Base-by-base conservation (phyloP, 805 yeast species). In the Metschnikowia cerradonensis region DNA sequence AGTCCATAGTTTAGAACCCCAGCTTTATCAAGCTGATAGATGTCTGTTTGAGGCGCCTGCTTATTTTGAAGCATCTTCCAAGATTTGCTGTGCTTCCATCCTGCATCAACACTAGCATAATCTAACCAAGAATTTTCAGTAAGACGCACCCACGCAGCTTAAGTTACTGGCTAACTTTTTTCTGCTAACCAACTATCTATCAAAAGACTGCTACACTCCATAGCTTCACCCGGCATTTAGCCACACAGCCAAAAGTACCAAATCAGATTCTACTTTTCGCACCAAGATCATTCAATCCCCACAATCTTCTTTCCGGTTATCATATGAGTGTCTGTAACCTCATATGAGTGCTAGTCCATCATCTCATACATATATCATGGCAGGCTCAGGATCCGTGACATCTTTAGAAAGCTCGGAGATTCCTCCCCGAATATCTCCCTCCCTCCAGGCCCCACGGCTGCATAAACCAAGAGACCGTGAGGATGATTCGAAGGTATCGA, bases 371-470 rank as follows among this genome's bases (percentile, higher is more conserved):
- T 10, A 33, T 14, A 5, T 30, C 38, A 42, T 42, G 45, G 15
- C 38, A 20, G 30, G 31, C 11, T 11, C 45, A 32, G 38, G 20
- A 33, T 42, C 45, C n/a, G 22, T 33, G 30, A 42, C 45, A 42
- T 42, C 36, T 11, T 8, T 36, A 34, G 47, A 36, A 7, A 23
- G 20, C 23, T 23, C 40, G 32, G 47, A 44, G 13, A 4, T 44
- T 44, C 41, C 17, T 17, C 40, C 39, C 33, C 47, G 47, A 44
- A 35, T 36, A 44, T 19, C 40, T 23, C 47, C 45, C 17, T 41
- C 45, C 2, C 34, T 6, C 22, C 43, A 22, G 43, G 22, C 4
- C 4, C 33, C 34, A 15, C 43, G 15, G 43, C 20, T 14, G 26
- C 37, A 14, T 14, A 37, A 15, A 8, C n/a, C 41, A 14, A 32